phyloP scores from a whole-genome alignment of 2,329 filamentous ascomycete genomes.

The Fusarium fujikuroi region DNA sequence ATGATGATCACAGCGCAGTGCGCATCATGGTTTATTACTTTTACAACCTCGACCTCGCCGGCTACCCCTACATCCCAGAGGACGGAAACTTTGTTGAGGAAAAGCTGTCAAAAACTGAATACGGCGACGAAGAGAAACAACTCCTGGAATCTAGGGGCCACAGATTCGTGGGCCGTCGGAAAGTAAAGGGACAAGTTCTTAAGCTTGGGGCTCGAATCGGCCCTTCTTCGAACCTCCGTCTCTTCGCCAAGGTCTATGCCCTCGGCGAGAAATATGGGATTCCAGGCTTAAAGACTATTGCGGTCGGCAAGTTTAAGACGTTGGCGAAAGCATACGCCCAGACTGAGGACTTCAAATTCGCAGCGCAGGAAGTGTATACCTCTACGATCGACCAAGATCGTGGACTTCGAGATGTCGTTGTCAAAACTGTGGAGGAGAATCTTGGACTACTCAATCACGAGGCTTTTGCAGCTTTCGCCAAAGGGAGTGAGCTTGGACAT shows the following conservation, averaged over 20 bases:
- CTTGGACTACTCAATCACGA: fast-evolving
- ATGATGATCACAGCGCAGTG: conserved; percentile 3
- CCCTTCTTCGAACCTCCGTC: not conserved
- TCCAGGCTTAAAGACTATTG: not conserved
- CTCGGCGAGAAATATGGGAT: conserved; percentile 12
- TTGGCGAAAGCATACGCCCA: not conserved
- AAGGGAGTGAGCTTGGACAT: not conserved
- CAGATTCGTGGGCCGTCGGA: fast-evolving
- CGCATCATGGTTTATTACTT: conserved; percentile 15
- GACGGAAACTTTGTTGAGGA: not conserved
- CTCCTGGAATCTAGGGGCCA: fast-evolving
- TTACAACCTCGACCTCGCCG: not conserved
- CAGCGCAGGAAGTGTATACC: not conserved
- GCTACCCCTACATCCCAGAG: not conserved
- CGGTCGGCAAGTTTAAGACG: not conserved
- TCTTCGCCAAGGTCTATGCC: conserved; percentile 1
- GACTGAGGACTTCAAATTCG: not conserved
- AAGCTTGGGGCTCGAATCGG: not conserved
- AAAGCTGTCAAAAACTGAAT: fast-evolving
- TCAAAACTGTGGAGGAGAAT: fast-evolving
- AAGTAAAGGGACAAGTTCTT: not conserved
- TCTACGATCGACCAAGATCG: conserved; percentile 6
- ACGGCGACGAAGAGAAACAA: fast-evolving
- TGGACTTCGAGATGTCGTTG: not conserved
- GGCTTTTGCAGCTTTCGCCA: fast-evolving